These are phyloP conservation scores for Tetracentron sinense DNA, from an alignment of 164 flowering plant genomes.

Conservation along the genomic window DNA sequence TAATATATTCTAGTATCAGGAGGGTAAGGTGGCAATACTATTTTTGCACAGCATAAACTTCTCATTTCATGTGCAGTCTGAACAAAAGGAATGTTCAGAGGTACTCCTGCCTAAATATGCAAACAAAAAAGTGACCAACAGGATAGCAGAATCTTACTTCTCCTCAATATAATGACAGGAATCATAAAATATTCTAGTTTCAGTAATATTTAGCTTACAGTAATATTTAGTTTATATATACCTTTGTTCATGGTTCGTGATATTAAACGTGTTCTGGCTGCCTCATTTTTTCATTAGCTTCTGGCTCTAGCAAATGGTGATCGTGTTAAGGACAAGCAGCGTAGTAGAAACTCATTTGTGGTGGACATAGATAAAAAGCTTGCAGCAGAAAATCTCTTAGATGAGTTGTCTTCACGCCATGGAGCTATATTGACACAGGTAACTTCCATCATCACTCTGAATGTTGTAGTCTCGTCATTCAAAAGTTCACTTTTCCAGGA, in stretches of 20 bases:
- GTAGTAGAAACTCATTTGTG: constrained; percentile 89
- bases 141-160: neutral
- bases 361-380: constrained; percentile 90
- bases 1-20: neutral
- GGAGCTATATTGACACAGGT: constrained; percentile 77
- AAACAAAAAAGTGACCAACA: neutral
- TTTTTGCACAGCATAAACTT: no score
- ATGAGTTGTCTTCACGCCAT: constrained; percentile 66
- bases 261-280: neutral
- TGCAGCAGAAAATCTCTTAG: constrained; percentile 81
- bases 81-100: neutral
- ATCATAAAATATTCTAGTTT: neutral
- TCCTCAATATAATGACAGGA: neutral
- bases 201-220: neutral
- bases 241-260: neutral
- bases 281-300: constrained; percentile 42
- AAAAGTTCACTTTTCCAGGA: neutral
- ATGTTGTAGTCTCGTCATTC: neutral
- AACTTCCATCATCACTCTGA: constrained; percentile 4
- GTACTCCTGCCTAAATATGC: neutral
- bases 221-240: neutral
- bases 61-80: neutral
- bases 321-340: constrained; percentile 93
- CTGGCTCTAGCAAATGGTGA: constrained; percentile 97
- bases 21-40: neutral